Percentiles rank a stretch among this genome's conserved stretches.
Conservation (phyloP, 768 basidiomycete species). For the Suillus variegatus region DNA sequence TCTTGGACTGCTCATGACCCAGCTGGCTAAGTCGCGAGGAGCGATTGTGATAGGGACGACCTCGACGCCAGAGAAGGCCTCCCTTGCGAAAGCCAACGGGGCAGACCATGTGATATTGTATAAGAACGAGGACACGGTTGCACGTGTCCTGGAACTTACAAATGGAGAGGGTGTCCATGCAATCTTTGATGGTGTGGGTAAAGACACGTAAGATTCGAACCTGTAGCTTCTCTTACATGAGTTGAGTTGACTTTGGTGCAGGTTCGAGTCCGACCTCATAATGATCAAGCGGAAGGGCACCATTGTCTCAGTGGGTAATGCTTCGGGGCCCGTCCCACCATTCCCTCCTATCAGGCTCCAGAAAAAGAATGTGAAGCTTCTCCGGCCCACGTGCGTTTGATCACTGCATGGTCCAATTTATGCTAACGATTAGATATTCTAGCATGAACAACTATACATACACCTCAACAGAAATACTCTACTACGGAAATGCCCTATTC, state of each 20-base stretch:
- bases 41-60: slow-evolving; percentile 94
- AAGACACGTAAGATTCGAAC: slow-evolving; percentile 71
- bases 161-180: slow-evolving; percentile 82
- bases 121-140: slow-evolving; percentile 69
- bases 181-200: slow-evolving; percentile 95
- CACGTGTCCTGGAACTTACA: slow-evolving; percentile 73
- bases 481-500: slow-evolving; percentile 70
- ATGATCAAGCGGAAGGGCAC: slow-evolving; percentile 86
- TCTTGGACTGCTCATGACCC: slow-evolving; percentile 67
- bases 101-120: slow-evolving; percentile 89
- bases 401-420: not conserved
- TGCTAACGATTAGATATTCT: slow-evolving; percentile 15
- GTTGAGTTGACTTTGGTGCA: slow-evolving; percentile 27
- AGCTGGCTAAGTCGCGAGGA: slow-evolving; percentile 71
- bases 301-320: slow-evolving; percentile 88
- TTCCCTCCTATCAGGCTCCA: slow-evolving; percentile 73
- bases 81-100: slow-evolving; percentile 74
- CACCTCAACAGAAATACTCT: slow-evolving; percentile 69
- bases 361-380: slow-evolving; percentile 79
- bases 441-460: slow-evolving; percentile 73
- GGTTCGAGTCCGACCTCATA: slow-evolving; percentile 80
- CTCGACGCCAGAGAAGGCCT: slow-evolving; percentile 82
- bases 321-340: slow-evolving; percentile 81
- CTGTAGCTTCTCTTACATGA: not conserved
- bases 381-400: slow-evolving; percentile 69